Conservation (phyloP, 768 basidiomycete genomes). For the Austroboletus eburneus region DNA sequence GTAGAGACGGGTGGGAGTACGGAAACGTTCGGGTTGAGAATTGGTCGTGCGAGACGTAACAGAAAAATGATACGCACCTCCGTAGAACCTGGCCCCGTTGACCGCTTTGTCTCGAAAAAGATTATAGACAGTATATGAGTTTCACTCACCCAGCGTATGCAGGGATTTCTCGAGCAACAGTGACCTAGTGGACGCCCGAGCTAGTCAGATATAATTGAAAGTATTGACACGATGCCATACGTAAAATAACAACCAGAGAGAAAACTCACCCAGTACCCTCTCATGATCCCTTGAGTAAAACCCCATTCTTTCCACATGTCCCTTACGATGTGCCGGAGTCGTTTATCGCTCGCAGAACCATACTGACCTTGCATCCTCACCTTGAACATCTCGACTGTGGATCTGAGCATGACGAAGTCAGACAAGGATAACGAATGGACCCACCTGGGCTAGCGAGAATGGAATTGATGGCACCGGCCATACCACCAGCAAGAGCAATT, state of each 20-base stretch:
- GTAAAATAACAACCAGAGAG: too few relatives aligned
- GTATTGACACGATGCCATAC: too few relatives aligned
- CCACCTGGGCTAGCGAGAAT: conserved; percentile 86
- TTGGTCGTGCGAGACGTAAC: neutral
- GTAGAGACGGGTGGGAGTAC: neutral
- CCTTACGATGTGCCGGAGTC: conserved; percentile 59
- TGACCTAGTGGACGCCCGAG: conserved; percentile 51
- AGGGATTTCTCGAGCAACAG: conserved; percentile 89
- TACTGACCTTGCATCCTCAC: conserved; percentile 98
- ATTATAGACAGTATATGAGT: neutral
- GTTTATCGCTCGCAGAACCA: conserved; percentile 74
- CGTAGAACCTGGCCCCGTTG: conserved; percentile 53
- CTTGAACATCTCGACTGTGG: conserved; percentile 94
- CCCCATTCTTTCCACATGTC: conserved; percentile 92
- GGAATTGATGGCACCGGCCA: conserved; percentile 91
- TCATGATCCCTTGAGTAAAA: conserved; percentile 84
- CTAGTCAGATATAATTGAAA: too few relatives aligned
- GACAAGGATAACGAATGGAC: conserved; percentile 7
- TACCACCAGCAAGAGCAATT: conserved; percentile 79
- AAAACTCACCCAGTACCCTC: conserved; percentile 86
- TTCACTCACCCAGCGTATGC: conserved; percentile 80
- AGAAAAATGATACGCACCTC: conserved; percentile 35
- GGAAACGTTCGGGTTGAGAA: neutral
- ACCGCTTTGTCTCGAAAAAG: neutral
- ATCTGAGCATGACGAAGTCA: neutral